phyloP scores from a whole-genome alignment of 345 rosid species.

The Salix brachista region DNA sequence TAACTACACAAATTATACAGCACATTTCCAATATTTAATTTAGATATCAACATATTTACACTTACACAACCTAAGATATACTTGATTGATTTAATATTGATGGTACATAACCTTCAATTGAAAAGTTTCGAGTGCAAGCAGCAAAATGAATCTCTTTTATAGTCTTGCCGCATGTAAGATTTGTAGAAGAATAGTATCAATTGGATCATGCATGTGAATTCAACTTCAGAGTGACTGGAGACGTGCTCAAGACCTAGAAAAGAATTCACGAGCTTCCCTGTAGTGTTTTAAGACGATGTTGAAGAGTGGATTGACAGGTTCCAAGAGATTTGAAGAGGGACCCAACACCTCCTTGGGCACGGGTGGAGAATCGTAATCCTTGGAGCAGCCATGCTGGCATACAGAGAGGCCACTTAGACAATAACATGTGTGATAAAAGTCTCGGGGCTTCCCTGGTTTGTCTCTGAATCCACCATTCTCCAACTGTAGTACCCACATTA shows the following conservation, averaged over 20 bases:
- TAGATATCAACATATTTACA: too few relatives aligned
- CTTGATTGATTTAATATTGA: too few relatives aligned
- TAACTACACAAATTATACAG: too few relatives aligned
- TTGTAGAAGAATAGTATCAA: neutral
- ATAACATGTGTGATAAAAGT: slow-evolving; percentile 90
- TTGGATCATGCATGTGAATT: neutral
- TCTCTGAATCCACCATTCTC: slow-evolving; percentile 79
- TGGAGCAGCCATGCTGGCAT: slow-evolving; percentile 61
- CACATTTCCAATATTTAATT: too few relatives aligned
- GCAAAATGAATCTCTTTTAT: too few relatives aligned
- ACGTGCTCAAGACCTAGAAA: slow-evolving; percentile 7
- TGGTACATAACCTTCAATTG: too few relatives aligned
- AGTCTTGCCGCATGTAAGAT: neutral
- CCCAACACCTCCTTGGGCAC: slow-evolving; percentile 57
- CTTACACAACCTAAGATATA: too few relatives aligned
- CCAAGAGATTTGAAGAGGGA: slow-evolving; percentile 65
- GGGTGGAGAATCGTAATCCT: slow-evolving; percentile 53
- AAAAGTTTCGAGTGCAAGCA: too few relatives aligned
- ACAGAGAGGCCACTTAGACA: slow-evolving; percentile 83
- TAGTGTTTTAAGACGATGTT: slow-evolving; percentile 64
- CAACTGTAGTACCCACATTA: slow-evolving; percentile 34
- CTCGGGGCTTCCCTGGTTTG: slow-evolving; percentile 72
- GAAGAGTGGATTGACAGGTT: slow-evolving; percentile 72
- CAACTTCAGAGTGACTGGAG: neutral
- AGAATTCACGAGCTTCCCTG: slow-evolving; percentile 64